Base-by-base conservation (phyloP, 371 early-diverging fungal genomes). In the Haplosporangium sp. region DNA sequence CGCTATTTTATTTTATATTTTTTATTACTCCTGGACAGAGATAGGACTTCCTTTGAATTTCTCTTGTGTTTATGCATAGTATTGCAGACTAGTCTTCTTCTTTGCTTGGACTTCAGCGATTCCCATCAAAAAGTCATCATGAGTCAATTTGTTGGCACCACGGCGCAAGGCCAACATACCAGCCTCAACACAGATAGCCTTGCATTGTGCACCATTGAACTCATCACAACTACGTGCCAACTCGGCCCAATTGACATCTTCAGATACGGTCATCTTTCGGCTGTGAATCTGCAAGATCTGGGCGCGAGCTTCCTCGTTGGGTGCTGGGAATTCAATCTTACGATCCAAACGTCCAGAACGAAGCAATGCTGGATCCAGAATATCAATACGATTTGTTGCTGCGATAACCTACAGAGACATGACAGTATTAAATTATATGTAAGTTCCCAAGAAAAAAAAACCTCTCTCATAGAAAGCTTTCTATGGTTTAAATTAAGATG, bases 331-430 rank as follows among this genome's bases (percentile, higher is more conserved):
- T 88, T 99, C 99, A 72, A 99, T 99, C 87, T 99, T 99, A 77
- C 99, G 93, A 87, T 99, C 99, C 73, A 99, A 85, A 84, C 99
- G 95, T 37, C 99, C 99, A 11, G 99, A 97, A 64, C 99, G 94
- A 37, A 99, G 87, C 70, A 99, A 90, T 19, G 99, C 99, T 53
- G 99, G 99, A 85, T 99, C 99, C 50, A 99, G 86, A 83, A 98
- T 99, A 90, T 99, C 99, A 59, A 99, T 97, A 83, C 99, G 96
- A 86, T 99, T 99, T 47, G 99, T 99, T 35, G 99, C 99, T n/a
- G 99, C 99, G 90, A 99, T 99, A 27, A 99, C 92, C 92, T 92
- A 68, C 15, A 47, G n/a, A 47, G 37, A 40, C 1, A 27, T 27
- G 27, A 27, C 27, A 27, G 27, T 27, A 27, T 27, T 27, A 1